These are phyloP conservation scores for Citrus mangshanensis DNA, from an alignment of 345 rosid species.

Conservation along the genomic window DNA sequence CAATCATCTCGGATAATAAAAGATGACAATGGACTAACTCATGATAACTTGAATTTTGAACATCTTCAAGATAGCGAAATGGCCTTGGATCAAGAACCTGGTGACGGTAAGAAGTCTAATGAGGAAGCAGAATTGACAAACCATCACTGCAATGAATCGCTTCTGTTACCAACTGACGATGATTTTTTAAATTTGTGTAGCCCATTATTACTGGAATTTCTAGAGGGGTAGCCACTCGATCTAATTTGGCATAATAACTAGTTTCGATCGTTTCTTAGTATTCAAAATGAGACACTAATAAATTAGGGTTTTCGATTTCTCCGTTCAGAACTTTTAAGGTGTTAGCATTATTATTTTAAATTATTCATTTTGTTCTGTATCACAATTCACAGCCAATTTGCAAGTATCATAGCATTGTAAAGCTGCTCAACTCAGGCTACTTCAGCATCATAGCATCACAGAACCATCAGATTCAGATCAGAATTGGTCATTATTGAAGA, in stretches of 20 bases:
- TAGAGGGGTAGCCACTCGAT: slow-evolving; percentile 7
- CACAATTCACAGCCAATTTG: neutral
- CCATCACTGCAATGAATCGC: neutral
- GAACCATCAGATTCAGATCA: neutral
- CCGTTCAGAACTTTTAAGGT: neutral
- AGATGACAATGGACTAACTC: neutral
- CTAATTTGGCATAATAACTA: neutral
- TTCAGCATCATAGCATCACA: neutral
- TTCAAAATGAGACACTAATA: neutral
- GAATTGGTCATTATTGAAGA: neutral
- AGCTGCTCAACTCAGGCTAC: neutral
- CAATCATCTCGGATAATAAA: neutral
- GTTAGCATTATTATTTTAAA: neutral
- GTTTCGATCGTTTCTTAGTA: neutral
- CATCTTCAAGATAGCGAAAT: neutral
- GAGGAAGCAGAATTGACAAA: neutral
- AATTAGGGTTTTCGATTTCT: neutral
- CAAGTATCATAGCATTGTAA: too few relatives aligned
- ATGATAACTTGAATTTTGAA: neutral
- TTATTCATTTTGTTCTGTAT: neutral
- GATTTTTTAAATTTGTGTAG: neutral
- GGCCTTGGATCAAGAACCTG: neutral
- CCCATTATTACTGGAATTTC: slow-evolving; percentile 6
- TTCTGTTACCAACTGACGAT: neutral
- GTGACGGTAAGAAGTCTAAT: neutral